Conservation (phyloP, 768 basidiomycete genomes). For the Cantharellus anzutake region DNA sequence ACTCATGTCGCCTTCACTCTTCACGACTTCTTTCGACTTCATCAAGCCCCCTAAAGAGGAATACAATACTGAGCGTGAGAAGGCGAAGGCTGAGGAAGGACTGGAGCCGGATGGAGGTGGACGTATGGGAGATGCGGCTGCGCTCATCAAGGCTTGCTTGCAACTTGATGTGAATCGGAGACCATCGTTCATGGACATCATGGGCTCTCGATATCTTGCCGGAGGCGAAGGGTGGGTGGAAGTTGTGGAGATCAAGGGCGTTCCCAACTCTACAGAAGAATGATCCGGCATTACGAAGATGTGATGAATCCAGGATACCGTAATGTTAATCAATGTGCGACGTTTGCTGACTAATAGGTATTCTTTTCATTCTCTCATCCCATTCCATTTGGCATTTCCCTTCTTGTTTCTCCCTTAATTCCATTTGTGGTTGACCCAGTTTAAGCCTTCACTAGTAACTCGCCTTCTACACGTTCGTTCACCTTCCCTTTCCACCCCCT, state of each 20-base stretch:
- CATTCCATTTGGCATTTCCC: too few species aligned
- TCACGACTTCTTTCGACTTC: constrained; percentile 41
- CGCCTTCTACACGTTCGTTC: too few species aligned
- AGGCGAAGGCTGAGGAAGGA: constrained; percentile 38
- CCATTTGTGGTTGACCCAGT: too few species aligned
- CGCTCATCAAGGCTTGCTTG: constrained; percentile 68
- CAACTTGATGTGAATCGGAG: constrained; percentile 57
- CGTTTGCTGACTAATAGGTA: too few species aligned
- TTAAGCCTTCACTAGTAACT: too few species aligned
- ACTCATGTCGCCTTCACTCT: not conserved
- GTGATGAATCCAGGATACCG: too few species aligned
- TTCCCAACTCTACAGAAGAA: too few species aligned
- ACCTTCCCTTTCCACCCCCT: too few species aligned
- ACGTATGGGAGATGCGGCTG: constrained; percentile 64
- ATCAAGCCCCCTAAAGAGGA: not conserved
- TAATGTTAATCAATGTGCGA: too few species aligned
- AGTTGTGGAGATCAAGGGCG: constrained; percentile 5
- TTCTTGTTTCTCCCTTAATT: too few species aligned
- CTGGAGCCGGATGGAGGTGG: constrained; percentile 72
- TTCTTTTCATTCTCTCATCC: too few species aligned
- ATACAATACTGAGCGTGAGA: constrained; percentile 58
- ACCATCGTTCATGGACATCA: constrained; percentile 71
- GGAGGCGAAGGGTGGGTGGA: constrained; percentile 58
- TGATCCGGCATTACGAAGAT: too few species aligned
- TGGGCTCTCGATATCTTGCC: constrained; percentile 61